phyloP scores from a whole-genome alignment of 495 filamentous ascomycete genomes.

The Podospora australis region DNA sequence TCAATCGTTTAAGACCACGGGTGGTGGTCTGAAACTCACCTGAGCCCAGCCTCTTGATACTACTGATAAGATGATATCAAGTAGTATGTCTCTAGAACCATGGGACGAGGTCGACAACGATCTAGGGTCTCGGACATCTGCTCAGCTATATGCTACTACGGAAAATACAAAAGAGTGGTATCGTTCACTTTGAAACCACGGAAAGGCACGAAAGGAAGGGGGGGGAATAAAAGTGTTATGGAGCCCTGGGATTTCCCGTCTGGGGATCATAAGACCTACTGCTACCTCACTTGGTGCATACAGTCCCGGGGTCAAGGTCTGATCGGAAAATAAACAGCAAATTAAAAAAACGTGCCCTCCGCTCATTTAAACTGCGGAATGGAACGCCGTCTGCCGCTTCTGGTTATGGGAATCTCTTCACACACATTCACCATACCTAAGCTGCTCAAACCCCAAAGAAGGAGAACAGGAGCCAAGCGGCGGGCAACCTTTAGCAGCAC shows the following conservation, averaged over 20 bases:
- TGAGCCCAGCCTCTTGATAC: no score
- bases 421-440: no score
- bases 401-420: conserved; percentile 17
- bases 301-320: conserved; percentile 5
- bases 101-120: no score
- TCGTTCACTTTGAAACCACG: not conserved
- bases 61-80: no score
- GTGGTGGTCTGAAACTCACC: no score
- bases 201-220: not conserved
- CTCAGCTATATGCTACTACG: not conserved
- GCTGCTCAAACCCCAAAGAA: no score
- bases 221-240: not conserved
- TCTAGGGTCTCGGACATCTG: no score
- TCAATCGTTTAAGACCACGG: no score
- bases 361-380: conserved; percentile 23
- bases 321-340: conserved; percentile 27
- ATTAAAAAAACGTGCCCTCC: conserved; percentile 23
- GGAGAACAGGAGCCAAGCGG: no score
- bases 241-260: not conserved
- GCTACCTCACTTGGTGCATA: not conserved
- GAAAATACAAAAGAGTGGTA: not conserved
- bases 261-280: no score
- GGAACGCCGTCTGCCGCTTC: conserved; percentile 15
- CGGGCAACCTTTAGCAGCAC: not conserved
- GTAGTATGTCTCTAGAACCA: no score